Percentiles rank a stretch among this genome's conserved stretches.
Evolutionary conservation across 2,329 filamentous ascomycete species (phyloP).

Genomic region (Coniochaeta sp.): DNA sequence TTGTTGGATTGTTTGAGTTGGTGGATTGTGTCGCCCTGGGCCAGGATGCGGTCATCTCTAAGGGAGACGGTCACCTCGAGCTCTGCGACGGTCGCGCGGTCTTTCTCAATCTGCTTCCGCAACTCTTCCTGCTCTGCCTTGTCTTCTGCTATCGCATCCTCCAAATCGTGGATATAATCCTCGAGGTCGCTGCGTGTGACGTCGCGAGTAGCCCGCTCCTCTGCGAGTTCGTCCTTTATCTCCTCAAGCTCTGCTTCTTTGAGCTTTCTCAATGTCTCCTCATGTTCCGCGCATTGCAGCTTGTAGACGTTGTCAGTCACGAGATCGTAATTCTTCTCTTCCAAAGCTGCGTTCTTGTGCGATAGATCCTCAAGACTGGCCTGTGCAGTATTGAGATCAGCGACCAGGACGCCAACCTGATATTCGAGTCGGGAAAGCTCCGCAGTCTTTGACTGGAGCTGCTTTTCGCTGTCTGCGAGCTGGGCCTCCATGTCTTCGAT

Average conservation of each 20-base stretch:
- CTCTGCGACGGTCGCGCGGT: not conserved
- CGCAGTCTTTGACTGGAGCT: not conserved
- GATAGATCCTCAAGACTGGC: not conserved
- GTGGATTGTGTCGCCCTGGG: not conserved
- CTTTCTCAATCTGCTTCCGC: not conserved
- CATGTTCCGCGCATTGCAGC: not conserved
- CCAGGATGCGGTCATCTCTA: not conserved
- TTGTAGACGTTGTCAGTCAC: not conserved
- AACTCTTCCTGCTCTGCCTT: not conserved
- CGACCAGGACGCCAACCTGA: not conserved
- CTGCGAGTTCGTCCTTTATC: not conserved
- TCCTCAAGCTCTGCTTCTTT: not conserved
- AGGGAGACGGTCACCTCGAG: not conserved
- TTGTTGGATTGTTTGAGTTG: not conserved
- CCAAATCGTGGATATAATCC: not conserved
- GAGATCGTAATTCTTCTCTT: not conserved
- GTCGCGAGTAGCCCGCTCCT: not conserved
- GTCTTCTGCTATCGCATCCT: not conserved
- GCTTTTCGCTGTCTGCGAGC: not conserved
- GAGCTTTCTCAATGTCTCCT: not conserved
- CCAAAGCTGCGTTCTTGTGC: not conserved
- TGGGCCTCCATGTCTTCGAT: not conserved
- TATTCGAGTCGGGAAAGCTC: not conserved
- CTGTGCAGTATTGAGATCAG: not conserved
- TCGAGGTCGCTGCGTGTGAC: not conserved